Base-by-base conservation (phyloP, 169 alveolate species). In the Plasmodium vivax region DNA sequence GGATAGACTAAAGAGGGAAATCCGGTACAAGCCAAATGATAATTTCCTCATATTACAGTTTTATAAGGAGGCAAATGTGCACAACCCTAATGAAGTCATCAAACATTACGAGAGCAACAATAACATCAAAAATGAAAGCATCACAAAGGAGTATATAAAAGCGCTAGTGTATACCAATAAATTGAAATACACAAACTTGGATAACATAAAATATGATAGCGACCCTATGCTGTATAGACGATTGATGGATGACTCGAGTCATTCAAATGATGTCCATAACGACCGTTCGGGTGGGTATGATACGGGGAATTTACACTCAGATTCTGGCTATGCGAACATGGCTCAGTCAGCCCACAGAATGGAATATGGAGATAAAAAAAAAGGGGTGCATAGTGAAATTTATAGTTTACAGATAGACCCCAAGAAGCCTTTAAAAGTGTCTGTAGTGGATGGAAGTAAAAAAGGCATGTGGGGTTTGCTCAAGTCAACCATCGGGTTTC, bases 141-240 rank as follows among this genome's bases (percentile, higher is more conserved):
- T 92, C 19, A 82, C 95, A 56, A 91, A 85, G 83, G 98, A 96
- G 74, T 96, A 96, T 71, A 82, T 96, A 47, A 95, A 94, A 93
- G 98, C 98, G n/a, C 92, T 96, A 84, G 96, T 95, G 72, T 75
- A 93, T 77, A 95, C 98, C 8, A 96, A 96, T 81, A 82, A 82
- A 34, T 47, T 96, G 36, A 95, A 96, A 45, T 93, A 95, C 41
- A 92, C 96, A 10, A 94, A 94, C 83, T 92, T 96, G 19, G 94
- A 94, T 80, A 90, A 90, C 71, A 75, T 87, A 75, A 87, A 87
- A 45, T 77, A 87, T 87, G 87, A 87, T 87, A 87, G 71, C 32
- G 88, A 87, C 32, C 34, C 82, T 32, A 87, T 47, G 38, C 36
- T 45, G n/a, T 51, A 87, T 45, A 87, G 82, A 30, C 54, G 82